Base-by-base conservation (phyloP, 1,139 yeast species). In the Arxiozyma slooffiae region DNA sequence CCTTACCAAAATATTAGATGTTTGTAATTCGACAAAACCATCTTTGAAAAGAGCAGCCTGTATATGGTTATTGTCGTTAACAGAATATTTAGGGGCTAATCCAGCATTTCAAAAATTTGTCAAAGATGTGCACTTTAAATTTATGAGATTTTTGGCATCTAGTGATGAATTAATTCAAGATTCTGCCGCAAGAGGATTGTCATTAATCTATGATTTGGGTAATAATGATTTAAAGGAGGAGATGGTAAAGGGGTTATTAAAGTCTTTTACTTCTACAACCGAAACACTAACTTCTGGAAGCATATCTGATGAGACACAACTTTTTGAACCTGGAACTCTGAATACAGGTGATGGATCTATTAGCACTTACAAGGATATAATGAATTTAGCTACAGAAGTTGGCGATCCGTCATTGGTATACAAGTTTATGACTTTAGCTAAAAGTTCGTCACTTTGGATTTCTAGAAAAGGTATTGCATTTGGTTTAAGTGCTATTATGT, bases 381-480 rank as follows among this genome's bases (percentile, higher is more conserved):
- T 90, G 58, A 85, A 75, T 59, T 73, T 92, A 48, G 97, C 97
- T 0, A 81, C 94, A 1, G 97, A 92, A 62, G 94, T 89, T 5
- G 97, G 97, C 41, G 97, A 92, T 66, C 96, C 97, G 21, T 79
- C 95, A 61, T 76, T 92, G 58, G 96, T 92, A 6, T 92, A 92
- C 67, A 87, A 89, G 61, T 92, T 92, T 63, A 88, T 92, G 96
- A 82, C 96, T 0, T 71, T 92, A 51, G 96, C 97, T 0, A 85
- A 87, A 55, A 84, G 84, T 50, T 85, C 96, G 0, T 82, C 95
- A 0, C 71, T 90, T 38, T 92, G 98, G 97, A 80, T 95, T 0
- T 86, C 97, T 0, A 75, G 96, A 63, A 86, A 86, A 57, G 97
- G 97, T 49, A 82, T 90, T 62, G 97, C 97, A 0, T 90, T 87